Base-by-base conservation (phyloP, 257 asterid genomes). In the Marsdenia floribunda region DNA sequence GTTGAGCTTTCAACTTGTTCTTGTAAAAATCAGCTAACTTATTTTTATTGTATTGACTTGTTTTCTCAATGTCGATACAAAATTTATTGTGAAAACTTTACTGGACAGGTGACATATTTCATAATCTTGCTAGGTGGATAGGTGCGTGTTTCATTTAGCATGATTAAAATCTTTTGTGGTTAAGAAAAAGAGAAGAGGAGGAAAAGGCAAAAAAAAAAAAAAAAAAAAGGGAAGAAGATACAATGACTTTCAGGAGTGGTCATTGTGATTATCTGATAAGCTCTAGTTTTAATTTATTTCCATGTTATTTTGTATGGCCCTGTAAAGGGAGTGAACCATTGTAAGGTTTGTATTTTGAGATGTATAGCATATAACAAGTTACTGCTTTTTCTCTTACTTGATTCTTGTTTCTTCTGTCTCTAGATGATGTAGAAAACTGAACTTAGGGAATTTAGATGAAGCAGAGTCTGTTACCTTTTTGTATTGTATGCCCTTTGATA, bases 1-100 rank as follows among this genome's bases (percentile, higher is more conserved):
- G 71, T 33, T 68, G 78, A 68, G 22, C 71, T 42, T 70, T 68
- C 52, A 22, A 15, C 22, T 52, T 38, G 29, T 60, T 60, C 57
- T 57, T 68, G 15, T 71, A 46, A 59, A 65, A 18, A 8, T 65
- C 50, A 37, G 29, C 70, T 37, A 65, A 37, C 42, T 19, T 67
- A 33, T 53, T 2, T 10, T 79, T 64, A 53, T 38, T 47, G 44
- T 24, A 50, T 40, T 1, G 15, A 1, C 35, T 10, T 2, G 42
- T 14, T 37, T 19, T 18, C 37, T 16, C 19, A 13, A 15, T 74
- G 24, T n/a, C 3, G 35, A 21, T 53, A 37, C 21, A 65, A 65
- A 18, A 37, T 65, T 65, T 66, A 3, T n/a, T 3, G 22, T 24
- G n/a, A 37, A n/a, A 12, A 22, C 29, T n/a, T 71, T 37, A 42